phyloP scores from a whole-genome alignment of 2,329 filamentous ascomycete species.

The Cercospora janseana region DNA sequence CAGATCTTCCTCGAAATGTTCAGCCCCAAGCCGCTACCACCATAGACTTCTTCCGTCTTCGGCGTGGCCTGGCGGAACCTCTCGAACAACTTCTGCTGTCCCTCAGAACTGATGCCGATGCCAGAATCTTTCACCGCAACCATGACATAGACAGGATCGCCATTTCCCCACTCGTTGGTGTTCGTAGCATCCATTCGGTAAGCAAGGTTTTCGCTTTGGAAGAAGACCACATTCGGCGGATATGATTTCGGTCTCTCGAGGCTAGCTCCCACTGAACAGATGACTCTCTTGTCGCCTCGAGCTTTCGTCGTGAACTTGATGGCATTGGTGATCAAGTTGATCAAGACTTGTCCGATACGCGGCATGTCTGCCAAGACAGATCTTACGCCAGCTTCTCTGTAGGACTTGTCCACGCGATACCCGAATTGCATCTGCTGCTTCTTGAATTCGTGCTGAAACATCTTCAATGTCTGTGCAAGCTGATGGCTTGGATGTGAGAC shows the following conservation, averaged over 20 bases:
- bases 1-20: constrained; percentile 49
- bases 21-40: constrained; percentile 46
- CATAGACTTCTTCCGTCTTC: constrained; percentile 41
- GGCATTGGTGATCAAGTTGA: constrained; percentile 32
- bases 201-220: constrained; percentile 38
- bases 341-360: constrained; percentile 31
- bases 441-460: constrained; percentile 39
- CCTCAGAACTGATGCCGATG: constrained; percentile 44
- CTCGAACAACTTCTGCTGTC: constrained; percentile 45
- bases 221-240: constrained; percentile 48
- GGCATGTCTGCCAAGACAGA: constrained; percentile 34
- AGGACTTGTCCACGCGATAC: constrained; percentile 31
- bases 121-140: constrained; percentile 46
- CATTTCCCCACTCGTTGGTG: constrained; percentile 43
- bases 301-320: constrained; percentile 37
- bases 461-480: constrained; percentile 34
- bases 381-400: constrained; percentile 25
- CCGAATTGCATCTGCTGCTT: constrained; percentile 34
- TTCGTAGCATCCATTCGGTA: constrained; percentile 45
- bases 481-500: constrained; percentile 30
- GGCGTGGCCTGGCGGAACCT: constrained; percentile 42
- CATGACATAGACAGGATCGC: constrained; percentile 44
- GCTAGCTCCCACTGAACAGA: constrained; percentile 30
- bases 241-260: constrained; percentile 41
- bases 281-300: constrained; percentile 28